These are phyloP conservation scores for Zizania latifolia DNA, from an alignment of 176 grass and related monocot genomes.

Conservation along the genomic window DNA sequence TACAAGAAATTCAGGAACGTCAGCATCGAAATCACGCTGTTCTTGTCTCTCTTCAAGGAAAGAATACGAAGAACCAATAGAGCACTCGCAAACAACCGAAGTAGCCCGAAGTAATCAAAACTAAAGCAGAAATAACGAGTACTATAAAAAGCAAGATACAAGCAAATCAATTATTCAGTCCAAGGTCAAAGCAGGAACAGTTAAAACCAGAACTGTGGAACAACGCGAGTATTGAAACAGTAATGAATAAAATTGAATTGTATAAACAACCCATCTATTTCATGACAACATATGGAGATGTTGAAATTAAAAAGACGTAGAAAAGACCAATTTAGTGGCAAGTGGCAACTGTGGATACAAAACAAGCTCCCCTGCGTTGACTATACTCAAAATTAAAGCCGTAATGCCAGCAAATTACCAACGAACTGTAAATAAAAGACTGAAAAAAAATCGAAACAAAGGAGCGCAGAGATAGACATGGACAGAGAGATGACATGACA, in stretches of 20 bases:
- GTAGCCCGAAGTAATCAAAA: conserved; percentile 9
- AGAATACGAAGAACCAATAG: conserved; percentile 13
- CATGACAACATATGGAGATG: neutral
- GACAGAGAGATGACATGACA: neutral
- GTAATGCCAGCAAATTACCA: neutral
- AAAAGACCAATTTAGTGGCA: neutral
- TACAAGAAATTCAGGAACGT: conserved; percentile 24
- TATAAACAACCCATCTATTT: neutral
- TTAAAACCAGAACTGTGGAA: neutral
- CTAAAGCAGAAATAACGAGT: neutral
- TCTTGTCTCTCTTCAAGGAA: neutral
- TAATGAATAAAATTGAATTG: neutral
- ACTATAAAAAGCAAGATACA: neutral
- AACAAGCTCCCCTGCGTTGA: neutral
- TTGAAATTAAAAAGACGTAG: neutral
- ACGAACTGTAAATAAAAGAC: neutral
- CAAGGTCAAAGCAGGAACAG: neutral
- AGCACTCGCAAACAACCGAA: neutral
- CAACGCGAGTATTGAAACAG: neutral
- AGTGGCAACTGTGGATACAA: neutral
- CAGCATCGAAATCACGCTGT: conserved; percentile 38
- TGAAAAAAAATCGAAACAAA: neutral
- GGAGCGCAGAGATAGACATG: neutral
- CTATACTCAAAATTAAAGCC: neutral
- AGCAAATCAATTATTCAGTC: conserved; percentile 30